Evolutionary conservation across 345 rosid species (phyloP).

Genomic region (Lenwebbia sp.): DNA sequence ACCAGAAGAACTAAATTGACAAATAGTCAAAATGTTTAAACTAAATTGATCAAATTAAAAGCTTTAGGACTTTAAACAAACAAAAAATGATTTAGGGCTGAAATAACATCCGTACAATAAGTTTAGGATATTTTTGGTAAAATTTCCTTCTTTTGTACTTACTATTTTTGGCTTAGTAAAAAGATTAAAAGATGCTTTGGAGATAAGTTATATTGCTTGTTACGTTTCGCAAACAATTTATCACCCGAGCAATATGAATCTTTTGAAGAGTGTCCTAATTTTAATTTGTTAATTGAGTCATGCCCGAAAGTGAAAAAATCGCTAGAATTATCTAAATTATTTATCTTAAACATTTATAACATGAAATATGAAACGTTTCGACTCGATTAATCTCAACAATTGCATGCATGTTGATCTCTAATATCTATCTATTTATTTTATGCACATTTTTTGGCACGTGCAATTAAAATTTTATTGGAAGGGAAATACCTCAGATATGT

Average conservation of each 20-base stretch:
- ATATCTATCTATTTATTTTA: accelerated
- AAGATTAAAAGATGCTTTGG: background rate
- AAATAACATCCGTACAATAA: accelerated
- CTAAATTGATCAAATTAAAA: background rate
- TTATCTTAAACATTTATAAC: accelerated
- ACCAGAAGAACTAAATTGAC: too few species aligned
- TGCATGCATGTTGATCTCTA: background rate
- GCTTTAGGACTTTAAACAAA: background rate
- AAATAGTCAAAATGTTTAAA: background rate
- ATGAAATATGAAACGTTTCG: accelerated
- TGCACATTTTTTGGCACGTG: background rate
- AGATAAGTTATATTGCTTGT: background rate
- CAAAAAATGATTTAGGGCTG: too few species aligned
- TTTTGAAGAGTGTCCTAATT: background rate
- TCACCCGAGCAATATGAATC: accelerated
- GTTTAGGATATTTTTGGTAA: background rate
- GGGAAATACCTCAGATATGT: background rate
- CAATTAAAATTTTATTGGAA: background rate
- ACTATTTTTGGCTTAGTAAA: background rate
- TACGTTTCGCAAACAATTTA: background rate
- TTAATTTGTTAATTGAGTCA: background rate
- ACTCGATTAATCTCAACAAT: accelerated
- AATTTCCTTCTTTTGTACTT: background rate
- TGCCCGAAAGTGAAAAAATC: background rate
- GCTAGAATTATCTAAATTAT: background rate